Evolutionary conservation across 1,139 yeast species (phyloP).

Genomic region (Saccharomyces pastorianus): DNA sequence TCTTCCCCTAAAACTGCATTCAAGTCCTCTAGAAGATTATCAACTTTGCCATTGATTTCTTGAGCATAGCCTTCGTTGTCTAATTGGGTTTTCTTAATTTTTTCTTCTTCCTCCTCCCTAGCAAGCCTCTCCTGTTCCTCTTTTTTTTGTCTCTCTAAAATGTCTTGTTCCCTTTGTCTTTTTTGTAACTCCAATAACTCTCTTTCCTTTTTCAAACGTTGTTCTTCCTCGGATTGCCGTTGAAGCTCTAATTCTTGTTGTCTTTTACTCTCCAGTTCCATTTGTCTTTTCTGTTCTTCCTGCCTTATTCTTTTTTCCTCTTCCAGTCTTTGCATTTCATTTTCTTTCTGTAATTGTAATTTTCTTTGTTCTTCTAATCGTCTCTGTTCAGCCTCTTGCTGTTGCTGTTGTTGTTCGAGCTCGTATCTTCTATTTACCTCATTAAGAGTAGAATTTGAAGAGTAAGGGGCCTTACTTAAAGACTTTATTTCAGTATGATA

Average conservation of each 20-base stretch:
- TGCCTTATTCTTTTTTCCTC: no score
- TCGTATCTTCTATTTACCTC: conserved; percentile 15
- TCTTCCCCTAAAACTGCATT: conserved; percentile 17
- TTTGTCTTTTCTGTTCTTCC: background rate
- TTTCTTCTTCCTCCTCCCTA: background rate
- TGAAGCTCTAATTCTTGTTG: background rate
- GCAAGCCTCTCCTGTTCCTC: background rate
- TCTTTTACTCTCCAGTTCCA: background rate
- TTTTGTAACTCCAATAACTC: background rate
- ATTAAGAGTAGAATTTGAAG: conserved; percentile 17
- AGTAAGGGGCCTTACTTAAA: conserved; percentile 19
- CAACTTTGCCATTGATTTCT: conserved; percentile 2
- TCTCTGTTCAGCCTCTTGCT: background rate
- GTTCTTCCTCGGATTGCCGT: background rate
- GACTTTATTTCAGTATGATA: background rate
- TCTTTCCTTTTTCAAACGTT: background rate
- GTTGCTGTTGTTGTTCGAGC: background rate
- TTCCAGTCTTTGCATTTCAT: no score
- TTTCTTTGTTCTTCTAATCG: background rate
- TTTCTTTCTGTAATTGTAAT: no score
- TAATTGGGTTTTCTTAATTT: background rate
- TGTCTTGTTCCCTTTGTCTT: background rate
- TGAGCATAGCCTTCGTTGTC: background rate
- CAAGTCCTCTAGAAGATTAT: conserved; percentile 19
- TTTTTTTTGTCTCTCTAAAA: background rate